Base-by-base conservation (phyloP, 2,329 filamentous ascomycete genomes). In the Aspergillus uvarum region DNA sequence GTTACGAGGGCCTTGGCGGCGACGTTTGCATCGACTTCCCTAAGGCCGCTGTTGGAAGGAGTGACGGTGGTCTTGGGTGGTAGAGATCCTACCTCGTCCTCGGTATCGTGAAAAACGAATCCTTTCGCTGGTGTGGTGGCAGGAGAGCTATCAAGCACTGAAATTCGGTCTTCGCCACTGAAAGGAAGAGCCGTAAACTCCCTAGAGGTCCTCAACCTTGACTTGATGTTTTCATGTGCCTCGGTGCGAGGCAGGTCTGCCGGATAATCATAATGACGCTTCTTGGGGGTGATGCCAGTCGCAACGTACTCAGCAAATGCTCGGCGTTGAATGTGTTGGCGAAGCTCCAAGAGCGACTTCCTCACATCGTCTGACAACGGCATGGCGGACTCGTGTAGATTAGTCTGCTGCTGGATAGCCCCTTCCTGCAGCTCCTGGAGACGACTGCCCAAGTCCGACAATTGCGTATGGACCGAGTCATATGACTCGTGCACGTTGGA, bases 211-310 rank as follows among this genome's bases (percentile, higher is more conserved):
- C 79, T 78, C 65, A 85, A 68, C 51, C 79, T 77, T 21, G 84
- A 80, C 12, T 87, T 77, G 29, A 89, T 77, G 12, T 74, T 77
- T 12, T 87, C 83, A 68, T 88, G 85, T 1, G 77, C 69, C 68
- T 87, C 84, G 0, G 95, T 98, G 26, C 88, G 87, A 3, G 95
- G 95, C 1, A 99, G 82, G 2, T 83, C 81, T 1, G 85, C 89
- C 0, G 92, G 90, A 70, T 91, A 96, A n/a, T 86, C 82, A 76
- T 98, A 99, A 55, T 87, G 82, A 31, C 83, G 80, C 77, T 93
- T 95, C 70, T 90, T 86, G 0, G 95, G 95, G 1, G 95, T 98
- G 51, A 89, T 83, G 54, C 95, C 94, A 0, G 95, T 98, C 0
- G 90, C 85, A 42, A 86, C 81, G 74, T 98, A 98, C 72, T 97